Conservation (phyloP, 2,329 filamentous ascomycete genomes). For the Corinectria fuckeliana region DNA sequence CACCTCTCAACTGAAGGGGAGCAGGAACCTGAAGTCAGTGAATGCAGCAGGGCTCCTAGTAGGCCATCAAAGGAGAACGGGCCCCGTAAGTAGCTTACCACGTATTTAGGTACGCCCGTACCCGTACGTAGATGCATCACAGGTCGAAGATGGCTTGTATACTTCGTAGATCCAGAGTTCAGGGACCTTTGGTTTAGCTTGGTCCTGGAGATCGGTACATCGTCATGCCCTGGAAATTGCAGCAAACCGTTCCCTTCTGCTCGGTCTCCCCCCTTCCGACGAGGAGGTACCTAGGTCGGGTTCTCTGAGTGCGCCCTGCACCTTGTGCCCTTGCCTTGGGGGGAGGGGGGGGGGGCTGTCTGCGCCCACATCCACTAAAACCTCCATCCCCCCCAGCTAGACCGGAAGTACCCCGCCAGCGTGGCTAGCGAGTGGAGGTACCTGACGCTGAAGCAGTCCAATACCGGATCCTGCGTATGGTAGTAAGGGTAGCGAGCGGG, state of each 20-base stretch:
- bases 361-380: constrained; percentile 15
- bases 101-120: no score
- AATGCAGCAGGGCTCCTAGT: no score
- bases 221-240: constrained; percentile 16
- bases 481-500: no score
- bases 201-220: constrained; percentile 13
- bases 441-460: constrained; percentile 22
- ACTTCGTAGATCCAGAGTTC: background rate
- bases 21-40: no score
- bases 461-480: no score
- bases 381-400: constrained; percentile 6
- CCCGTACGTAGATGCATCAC: background rate
- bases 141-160: background rate
- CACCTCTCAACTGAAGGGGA: no score
- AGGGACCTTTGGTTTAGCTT: background rate
- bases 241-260: constrained; percentile 1
- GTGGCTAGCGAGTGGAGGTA: constrained; percentile 21
- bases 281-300: background rate
- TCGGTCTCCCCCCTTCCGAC: background rate
- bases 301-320: constrained; percentile 1
- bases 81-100: background rate
- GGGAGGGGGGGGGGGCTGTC: constrained; percentile 2
- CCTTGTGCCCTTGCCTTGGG: background rate
- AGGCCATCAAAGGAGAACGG: no score
- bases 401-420: constrained; percentile 15